Conservation (phyloP, 129 eudicot genomes). For the Flaveria brownii region DNA sequence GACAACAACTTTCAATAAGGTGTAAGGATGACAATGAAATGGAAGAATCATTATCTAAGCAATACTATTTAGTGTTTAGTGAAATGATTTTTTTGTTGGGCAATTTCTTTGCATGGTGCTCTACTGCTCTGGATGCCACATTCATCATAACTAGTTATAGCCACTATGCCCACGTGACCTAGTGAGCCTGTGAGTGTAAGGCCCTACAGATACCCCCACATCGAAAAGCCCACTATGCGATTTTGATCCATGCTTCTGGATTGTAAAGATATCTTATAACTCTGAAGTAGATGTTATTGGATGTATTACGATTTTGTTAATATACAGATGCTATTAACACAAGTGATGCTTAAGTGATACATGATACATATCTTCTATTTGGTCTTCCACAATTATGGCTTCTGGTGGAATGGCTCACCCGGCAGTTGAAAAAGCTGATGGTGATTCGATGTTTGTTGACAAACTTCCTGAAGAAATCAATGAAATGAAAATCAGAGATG, state of each 20-base stretch:
- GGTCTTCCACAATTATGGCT: constrained; percentile 31
- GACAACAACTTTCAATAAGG: not conserved
- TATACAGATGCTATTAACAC: constrained; percentile 28
- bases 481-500: constrained; percentile 83
- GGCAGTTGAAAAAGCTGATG: constrained; percentile 35
- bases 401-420: constrained; percentile 37
- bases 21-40: not conserved
- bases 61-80: not conserved
- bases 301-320: not conserved
- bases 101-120: not conserved
- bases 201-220: too few relatives aligned
- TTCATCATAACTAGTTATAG: not conserved
- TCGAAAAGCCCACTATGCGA: not conserved
- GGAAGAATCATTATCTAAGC: not conserved
- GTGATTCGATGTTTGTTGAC: constrained; percentile 59
- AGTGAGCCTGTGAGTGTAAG: too few relatives aligned
- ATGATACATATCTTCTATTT: not conserved
- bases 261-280: not conserved
- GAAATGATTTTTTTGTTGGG: not conserved
- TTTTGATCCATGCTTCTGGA: not conserved
- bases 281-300: constrained; percentile 1
- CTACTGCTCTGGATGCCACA: not conserved
- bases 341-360: constrained; percentile 25
- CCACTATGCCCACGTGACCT: not conserved
- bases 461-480: constrained; percentile 77